phyloP scores from a whole-genome alignment of 2,329 filamentous ascomycete genomes.

The Cordyceps javanica region DNA sequence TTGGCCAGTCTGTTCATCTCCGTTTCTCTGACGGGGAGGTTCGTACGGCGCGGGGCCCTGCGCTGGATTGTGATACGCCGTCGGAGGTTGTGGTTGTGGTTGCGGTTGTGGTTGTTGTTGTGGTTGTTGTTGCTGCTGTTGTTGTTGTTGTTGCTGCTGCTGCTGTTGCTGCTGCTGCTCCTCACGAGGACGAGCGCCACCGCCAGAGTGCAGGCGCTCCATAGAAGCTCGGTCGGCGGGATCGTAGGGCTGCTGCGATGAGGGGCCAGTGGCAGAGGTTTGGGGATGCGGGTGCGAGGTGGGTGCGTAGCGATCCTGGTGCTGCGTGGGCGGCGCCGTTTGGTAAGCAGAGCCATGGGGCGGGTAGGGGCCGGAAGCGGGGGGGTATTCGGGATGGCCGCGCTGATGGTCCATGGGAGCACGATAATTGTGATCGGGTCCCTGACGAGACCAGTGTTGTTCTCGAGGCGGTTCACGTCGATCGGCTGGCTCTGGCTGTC shows the following conservation, averaged over 20 bases:
- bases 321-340: conserved; percentile 22
- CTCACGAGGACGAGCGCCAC: conserved; percentile 14
- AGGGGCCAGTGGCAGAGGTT: conserved; percentile 17
- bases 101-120: too few relatives aligned
- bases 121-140: conserved; percentile 32
- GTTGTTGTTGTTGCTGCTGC: conserved; percentile 31
- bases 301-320: conserved; percentile 28
- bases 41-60: conserved; percentile 22
- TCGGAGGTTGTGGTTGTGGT: conserved; percentile 32
- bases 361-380: conserved; percentile 30
- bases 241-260: conserved; percentile 39
- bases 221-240: conserved; percentile 46
- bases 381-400: conserved; percentile 39
- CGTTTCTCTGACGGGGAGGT: conserved; percentile 30
- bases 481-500: conserved; percentile 37
- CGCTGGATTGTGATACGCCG: conserved; percentile 37
- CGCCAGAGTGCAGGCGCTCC: conserved; percentile 26
- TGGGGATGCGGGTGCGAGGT: conserved; percentile 28
- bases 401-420: conserved; percentile 36
- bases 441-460: conserved; percentile 27
- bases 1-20: conserved; percentile 51
- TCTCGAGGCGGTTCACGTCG: conserved; percentile 27
- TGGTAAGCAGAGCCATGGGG: conserved; percentile 26
- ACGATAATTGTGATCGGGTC: conserved; percentile 27
- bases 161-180: conserved; percentile 32